Evolutionary conservation across 768 basidiomycete species (phyloP), one percentile per base, ranked within the genome.

Genomic region (Filobasidium wieringae): DNA sequence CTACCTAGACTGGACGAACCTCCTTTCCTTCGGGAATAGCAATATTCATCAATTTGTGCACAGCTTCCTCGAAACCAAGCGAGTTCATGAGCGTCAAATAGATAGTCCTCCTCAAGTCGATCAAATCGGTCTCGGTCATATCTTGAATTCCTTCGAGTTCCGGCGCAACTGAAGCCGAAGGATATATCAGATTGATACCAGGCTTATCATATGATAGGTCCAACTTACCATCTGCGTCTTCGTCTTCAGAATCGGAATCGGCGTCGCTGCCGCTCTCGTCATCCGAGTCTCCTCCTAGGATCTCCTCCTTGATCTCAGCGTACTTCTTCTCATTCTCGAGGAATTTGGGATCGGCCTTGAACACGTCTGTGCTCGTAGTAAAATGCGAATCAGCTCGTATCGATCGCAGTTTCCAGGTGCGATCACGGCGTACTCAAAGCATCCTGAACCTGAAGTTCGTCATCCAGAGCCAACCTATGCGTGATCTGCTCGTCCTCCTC

Each of bases 71-170:
- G 71, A 90, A 95, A 73, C 88, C 91, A 58, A 96, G 79, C 60
- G 91, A 89, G 69, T 96, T 96, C 93, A 97, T 97, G 78, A 97
- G 93, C 0, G 95, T 95, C 63, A 99, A 76, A 72, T 99, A 99
- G 71, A 99, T 97, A 24, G 82, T 81, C 67, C 91, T 82, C 51
- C 95, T 84, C 51, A 99, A 76, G 74, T 97, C 97, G 72, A 96
- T 90, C 55, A 97, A 77, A 70, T 95, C 95, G 15, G 91, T 95
- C 71, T 87, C 90, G 0, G 95, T 97, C 63, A 82, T 82, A 72
- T 99, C 95, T 68, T 92, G 84, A 51, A 99, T 97, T 30, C 84
- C 91, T 74, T 87, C 81, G 68, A 86, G 90, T 2, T 85, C 84
- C 61, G 82, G 84, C 0, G 80, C 86, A 14, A 65, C 61, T 60